A percentile compares a stretch with the other conserved stretches of the same genome.
These are phyloP conservation scores for Leccinum subgranulosum DNA, from an alignment of 768 basidiomycete genomes.

Conservation along the genomic window DNA sequence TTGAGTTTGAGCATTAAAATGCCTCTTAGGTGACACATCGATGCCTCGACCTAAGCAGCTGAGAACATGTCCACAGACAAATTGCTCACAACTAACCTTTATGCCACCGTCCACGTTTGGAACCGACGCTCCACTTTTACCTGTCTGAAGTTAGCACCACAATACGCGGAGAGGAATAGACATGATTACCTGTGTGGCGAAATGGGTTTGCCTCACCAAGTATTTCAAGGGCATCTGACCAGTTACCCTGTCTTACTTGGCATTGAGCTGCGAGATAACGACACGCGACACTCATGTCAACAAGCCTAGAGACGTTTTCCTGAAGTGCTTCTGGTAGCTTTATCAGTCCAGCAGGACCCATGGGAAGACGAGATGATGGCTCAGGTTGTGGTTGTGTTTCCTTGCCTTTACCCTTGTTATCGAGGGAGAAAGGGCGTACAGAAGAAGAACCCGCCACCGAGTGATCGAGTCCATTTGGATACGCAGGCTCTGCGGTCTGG, in stretches of 20 bases:
- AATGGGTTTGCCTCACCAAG: constrained; percentile 93
- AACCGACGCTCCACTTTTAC: constrained; percentile 63
- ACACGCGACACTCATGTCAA: constrained; percentile 94
- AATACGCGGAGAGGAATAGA: not conserved
- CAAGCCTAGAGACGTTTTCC: constrained; percentile 69
- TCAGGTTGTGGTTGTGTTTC: constrained; percentile 42
- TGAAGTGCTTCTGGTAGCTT: constrained; percentile 64
- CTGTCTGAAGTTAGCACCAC: constrained; percentile 31
- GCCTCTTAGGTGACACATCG: constrained; percentile 94
- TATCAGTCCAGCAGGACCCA: constrained; percentile 69
- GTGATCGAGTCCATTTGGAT: constrained; percentile 24
- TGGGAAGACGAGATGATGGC: constrained; percentile 55
- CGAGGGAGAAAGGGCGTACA: constrained; percentile 41
- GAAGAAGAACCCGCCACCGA: constrained; percentile 24
- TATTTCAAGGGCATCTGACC: constrained; percentile 89
- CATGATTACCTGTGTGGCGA: constrained; percentile 54
- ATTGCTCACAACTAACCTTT: constrained; percentile 55
- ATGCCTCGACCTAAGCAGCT: constrained; percentile 81
- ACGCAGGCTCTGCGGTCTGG: constrained; percentile 35
- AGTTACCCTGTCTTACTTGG: constrained; percentile 87
- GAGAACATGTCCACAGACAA: not conserved
- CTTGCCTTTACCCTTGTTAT: constrained; percentile 60
- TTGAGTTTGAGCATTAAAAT: constrained; percentile 93
- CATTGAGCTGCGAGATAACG: constrained; percentile 96
- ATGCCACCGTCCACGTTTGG: constrained; percentile 90